A percentile compares a stretch with the other conserved stretches of the same genome.
These are phyloP conservation scores for Penicillium steckii DNA, from an alignment of 495 filamentous ascomycete species.

Conservation along the genomic window DNA sequence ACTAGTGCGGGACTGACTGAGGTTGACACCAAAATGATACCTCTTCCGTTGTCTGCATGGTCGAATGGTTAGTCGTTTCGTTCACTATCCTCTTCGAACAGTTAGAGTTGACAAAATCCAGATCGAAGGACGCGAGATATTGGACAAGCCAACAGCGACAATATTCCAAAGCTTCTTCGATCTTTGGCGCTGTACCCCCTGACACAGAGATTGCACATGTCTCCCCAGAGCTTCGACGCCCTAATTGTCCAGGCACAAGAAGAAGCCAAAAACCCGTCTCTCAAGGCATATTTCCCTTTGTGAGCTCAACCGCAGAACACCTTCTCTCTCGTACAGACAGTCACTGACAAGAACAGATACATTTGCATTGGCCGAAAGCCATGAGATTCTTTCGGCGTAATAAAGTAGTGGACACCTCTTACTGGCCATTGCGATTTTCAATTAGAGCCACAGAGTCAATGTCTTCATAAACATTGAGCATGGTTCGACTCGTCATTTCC, in stretches of 20 bases:
- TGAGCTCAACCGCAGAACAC: conserved; percentile 37
- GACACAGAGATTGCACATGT: conserved; percentile 57
- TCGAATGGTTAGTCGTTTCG: conserved; percentile 55
- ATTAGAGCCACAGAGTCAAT: too few relatives aligned
- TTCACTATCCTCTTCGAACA: not conserved
- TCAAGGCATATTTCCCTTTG: conserved; percentile 79
- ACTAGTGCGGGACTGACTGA: conserved; percentile 69
- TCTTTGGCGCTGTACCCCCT: conserved; percentile 65
- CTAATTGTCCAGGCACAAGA: conserved; percentile 64
- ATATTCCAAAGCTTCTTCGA: conserved; percentile 58
- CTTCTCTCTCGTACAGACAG: not conserved
- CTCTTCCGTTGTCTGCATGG: conserved; percentile 74
- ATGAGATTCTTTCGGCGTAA: not conserved
- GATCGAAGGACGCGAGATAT: conserved; percentile 62
- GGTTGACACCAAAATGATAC: conserved; percentile 68
- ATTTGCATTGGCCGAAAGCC: conserved; percentile 57
- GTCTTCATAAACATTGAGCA: too few relatives aligned
- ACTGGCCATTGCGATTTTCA: not conserved
- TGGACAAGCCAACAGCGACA: conserved; percentile 59
- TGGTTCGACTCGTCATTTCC: not conserved
- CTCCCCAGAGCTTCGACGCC: conserved; percentile 58
- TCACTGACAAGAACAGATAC: conserved; percentile 36
- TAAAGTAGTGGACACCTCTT: not conserved
- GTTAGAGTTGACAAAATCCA: conserved; percentile 23
- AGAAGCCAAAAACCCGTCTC: conserved; percentile 62